A percentile compares a stretch with the other conserved stretches of the same genome.
These are phyloP conservation scores for Takakia lepidozioides DNA, from an alignment of 225 moss, liverwort and hornwort genomes.

Conservation along the genomic window DNA sequence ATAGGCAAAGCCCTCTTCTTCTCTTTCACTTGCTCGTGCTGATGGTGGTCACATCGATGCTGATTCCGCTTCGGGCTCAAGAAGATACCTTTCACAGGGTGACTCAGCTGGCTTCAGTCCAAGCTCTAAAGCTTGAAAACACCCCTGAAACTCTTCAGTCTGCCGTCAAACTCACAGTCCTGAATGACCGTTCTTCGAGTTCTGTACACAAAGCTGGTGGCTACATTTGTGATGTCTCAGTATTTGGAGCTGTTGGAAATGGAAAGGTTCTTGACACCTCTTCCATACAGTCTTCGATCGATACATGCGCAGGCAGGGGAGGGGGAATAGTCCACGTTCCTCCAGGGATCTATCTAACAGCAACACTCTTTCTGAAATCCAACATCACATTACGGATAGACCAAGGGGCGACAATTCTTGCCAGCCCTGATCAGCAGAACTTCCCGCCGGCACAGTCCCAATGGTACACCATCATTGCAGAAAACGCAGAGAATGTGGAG, in stretches of 20 bases:
- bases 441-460: slow-evolving; percentile 20
- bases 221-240: slow-evolving; percentile 31
- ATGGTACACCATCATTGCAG: slow-evolving; percentile 79
- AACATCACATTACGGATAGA: slow-evolving; percentile 61
- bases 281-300: slow-evolving; percentile 52
- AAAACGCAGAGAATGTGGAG: slow-evolving; percentile 62
- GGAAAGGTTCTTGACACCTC: slow-evolving; percentile 49
- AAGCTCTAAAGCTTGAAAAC: no score
- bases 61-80: no score
- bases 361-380: slow-evolving; percentile 49
- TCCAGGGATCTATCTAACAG: slow-evolving; percentile 63
- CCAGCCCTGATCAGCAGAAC: slow-evolving; percentile 42
- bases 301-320: slow-evolving; percentile 33
- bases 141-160: no score
- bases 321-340: slow-evolving; percentile 56
- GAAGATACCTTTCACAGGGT: no score
- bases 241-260: slow-evolving; percentile 54
- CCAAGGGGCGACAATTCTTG: slow-evolving; percentile 44
- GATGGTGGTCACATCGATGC: no score
- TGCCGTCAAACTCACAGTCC: no score
- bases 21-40: no score
- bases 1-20: no score
- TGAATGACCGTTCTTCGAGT: no score
- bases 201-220: no score
- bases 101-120: no score